Base-by-base conservation (phyloP, 768 basidiomycete species). In the Trametes cubensis region DNA sequence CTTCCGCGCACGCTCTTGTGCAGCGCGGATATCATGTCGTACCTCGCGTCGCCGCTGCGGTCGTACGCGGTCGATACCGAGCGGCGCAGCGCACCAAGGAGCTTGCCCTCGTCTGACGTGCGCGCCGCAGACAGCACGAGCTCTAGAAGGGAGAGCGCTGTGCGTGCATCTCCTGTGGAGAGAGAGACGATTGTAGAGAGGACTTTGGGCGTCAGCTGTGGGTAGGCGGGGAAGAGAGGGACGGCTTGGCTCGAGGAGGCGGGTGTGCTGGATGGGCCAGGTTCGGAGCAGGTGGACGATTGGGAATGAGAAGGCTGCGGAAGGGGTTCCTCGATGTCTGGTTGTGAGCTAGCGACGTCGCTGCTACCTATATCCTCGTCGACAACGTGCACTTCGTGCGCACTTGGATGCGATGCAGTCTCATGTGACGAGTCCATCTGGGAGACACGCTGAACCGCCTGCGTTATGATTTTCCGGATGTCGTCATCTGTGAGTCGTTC, bases 1-100 rank as follows among this genome's bases (percentile, higher is more conserved):
- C 85, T 84, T 8, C 91, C 93, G 38, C 93, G 82, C 38, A 94
- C 82, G 60, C 85, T 85, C 73, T 95, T 95, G 75, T 95, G 92
- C 66, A 94, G 76, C 3, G 89, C 92, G 34, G 86, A 89, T 66
- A 92, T 92, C 85, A 90, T 86, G 72, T 93, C 90, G 69, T 92
- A 93, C 60, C 79, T 83, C 61, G 80, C 80, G 64, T 94, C 93
- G 3, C 91, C 90, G 10, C 82, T 82, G 38, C 92, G 83, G 71
- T 94, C 90, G 69, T 90, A 92, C 6, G 87, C 81, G 30, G 83
- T 80, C 14, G 83, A 81, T 17, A 84, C 86, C 39, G 89, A 88
- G 41, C 80, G 81, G 59, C 84, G 81, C 59, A 94, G 75, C 17
- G 82, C 78, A 18, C 74, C 69, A 67, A 90, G 79, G 17, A 94